Evolutionary conservation across 2,329 filamentous ascomycete genomes (phyloP).

Genomic region (Aureobasidium sp.): DNA sequence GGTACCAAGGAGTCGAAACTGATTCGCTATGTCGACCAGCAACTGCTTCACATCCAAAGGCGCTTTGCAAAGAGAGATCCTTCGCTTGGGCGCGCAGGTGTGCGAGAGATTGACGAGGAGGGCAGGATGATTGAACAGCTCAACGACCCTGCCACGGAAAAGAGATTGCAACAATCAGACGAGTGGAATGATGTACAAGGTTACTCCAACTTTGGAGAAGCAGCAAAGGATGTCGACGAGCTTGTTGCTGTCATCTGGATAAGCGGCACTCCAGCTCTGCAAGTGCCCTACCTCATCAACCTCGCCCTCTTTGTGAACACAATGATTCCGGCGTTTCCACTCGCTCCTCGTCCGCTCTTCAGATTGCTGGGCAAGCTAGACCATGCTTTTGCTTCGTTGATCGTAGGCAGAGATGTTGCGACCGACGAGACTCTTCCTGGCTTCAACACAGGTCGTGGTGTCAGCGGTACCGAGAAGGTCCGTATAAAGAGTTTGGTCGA

Average conservation of each 20-base stretch:
- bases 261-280: conserved; percentile 72
- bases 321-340: conserved; percentile 65
- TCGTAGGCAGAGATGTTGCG: conserved; percentile 60
- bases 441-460: conserved; percentile 54
- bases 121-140: conserved; percentile 15
- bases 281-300: conserved; percentile 76
- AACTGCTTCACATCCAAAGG: conserved; percentile 44
- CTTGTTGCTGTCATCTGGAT: conserved; percentile 79
- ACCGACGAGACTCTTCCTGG: conserved; percentile 62
- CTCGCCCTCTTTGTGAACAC: conserved; percentile 66
- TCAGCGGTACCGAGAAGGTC: conserved; percentile 83
- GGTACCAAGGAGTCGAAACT: conserved; percentile 52
- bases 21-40: conserved; percentile 50
- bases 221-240: conserved; percentile 65
- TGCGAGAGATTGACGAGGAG: conserved; percentile 15
- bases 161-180: conserved; percentile 25
- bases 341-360: conserved; percentile 62
- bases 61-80: conserved; percentile 44
- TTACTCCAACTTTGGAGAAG: conserved; percentile 59
- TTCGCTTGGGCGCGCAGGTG: conserved; percentile 20
- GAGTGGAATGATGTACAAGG: conserved; percentile 37
- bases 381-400: conserved; percentile 69
- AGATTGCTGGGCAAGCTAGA: conserved; percentile 70
- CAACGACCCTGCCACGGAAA: conserved; percentile 9
- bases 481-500: conserved; percentile 76